phyloP scores from a whole-genome alignment of 768 basidiomycete species.

The Dictyophora rubrovolvata region DNA sequence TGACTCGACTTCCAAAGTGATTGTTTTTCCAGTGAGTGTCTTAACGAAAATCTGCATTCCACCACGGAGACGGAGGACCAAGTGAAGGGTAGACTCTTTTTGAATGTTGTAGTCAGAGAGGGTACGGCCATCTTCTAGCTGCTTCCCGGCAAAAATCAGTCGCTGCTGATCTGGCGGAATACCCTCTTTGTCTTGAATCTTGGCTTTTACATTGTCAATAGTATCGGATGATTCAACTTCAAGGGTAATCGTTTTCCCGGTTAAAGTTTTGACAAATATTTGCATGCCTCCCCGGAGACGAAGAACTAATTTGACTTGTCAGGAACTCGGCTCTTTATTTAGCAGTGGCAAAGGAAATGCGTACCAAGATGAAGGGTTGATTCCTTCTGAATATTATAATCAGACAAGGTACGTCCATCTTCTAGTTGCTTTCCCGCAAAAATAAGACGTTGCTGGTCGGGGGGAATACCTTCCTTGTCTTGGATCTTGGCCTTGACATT shows the following conservation, averaged over 20 bases:
- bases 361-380: slow-evolving; percentile 96
- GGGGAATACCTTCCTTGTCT: slow-evolving; percentile 83
- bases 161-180: slow-evolving; percentile 89
- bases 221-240: slow-evolving; percentile 75
- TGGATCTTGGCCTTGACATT: slow-evolving; percentile 83
- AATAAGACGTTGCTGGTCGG: slow-evolving; percentile 91
- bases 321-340: neutral
- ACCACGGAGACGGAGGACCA: slow-evolving; percentile 84
- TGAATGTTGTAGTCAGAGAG: slow-evolving; percentile 88
- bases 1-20: slow-evolving; percentile 83
- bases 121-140: slow-evolving; percentile 89
- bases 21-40: slow-evolving; percentile 82
- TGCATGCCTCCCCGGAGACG: slow-evolving; percentile 48
- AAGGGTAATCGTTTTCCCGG: slow-evolving; percentile 85
- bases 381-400: slow-evolving; percentile 99
- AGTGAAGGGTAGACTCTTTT: slow-evolving; percentile 90
- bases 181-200: slow-evolving; percentile 81
- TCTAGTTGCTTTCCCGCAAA: slow-evolving; percentile 98
- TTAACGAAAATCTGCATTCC: slow-evolving; percentile 84
- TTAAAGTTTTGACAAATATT: slow-evolving; percentile 82
- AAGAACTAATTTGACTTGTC: neutral
- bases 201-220: slow-evolving; percentile 70
- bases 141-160: slow-evolving; percentile 94
- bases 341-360: slow-evolving; percentile 47
- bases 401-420: slow-evolving; percentile 90